phyloP scores from a whole-genome alignment of 2,329 filamentous ascomycete genomes.

The Colletotrichum australisinense region DNA sequence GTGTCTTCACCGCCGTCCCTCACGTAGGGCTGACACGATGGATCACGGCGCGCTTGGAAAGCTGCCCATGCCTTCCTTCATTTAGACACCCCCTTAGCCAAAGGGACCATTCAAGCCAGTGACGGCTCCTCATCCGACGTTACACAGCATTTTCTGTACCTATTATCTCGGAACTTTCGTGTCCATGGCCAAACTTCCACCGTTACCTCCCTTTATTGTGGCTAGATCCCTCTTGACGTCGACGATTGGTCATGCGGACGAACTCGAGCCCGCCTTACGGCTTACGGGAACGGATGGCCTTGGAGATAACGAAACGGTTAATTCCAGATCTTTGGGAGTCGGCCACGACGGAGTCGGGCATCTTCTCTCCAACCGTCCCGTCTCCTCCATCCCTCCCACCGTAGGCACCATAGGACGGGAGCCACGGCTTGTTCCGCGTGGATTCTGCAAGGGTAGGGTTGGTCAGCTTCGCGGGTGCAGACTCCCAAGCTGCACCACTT shows the following conservation, averaged over 20 bases:
- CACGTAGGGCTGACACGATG: constrained; percentile 28
- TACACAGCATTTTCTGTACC: constrained; percentile 11
- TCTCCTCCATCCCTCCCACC: neutral
- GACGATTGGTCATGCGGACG: neutral
- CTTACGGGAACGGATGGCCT: neutral
- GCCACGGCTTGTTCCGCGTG: constrained; percentile 1
- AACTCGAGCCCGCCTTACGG: neutral
- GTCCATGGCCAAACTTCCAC: neutral
- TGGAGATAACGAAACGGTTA: neutral
- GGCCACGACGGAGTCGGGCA: neutral
- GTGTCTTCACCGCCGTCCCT: neutral
- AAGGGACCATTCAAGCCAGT: neutral
- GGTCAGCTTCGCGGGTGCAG: neutral
- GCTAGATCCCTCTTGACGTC: neutral
- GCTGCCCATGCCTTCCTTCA: constrained; percentile 10
- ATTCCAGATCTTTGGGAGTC: neutral
- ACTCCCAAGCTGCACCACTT: neutral
- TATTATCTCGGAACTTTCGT: neutral
- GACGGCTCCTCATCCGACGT: constrained; percentile 9
- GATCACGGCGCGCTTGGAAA: neutral
- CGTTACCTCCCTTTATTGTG: neutral
- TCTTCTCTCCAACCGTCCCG: neutral
- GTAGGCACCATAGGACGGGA: neutral
- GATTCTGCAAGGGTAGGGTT: neutral
- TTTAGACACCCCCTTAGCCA: neutral